Conservation (phyloP, 1,284 basidiomycete species). For the Ceratorhiza oryzae-sativae region DNA sequence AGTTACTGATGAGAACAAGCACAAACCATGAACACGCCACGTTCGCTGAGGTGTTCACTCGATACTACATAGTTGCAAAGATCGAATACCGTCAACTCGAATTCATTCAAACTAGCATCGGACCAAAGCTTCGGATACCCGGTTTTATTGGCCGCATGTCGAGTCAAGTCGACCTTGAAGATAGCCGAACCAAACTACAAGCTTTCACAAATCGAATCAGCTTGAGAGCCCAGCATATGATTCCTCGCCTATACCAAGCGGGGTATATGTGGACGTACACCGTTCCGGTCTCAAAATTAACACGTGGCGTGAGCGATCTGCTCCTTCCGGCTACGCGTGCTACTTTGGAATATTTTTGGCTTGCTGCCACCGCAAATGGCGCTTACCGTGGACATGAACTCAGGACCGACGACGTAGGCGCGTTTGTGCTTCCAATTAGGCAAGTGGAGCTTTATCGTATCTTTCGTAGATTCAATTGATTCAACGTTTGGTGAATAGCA, state of each 20-base stretch:
- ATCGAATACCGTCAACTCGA: background rate
- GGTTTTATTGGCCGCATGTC: background rate
- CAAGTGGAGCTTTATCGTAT: background rate
- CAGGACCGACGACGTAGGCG: background rate
- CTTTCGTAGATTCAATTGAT: background rate
- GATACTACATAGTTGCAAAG: background rate
- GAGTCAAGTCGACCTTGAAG: background rate
- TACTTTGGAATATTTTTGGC: constrained; percentile 12
- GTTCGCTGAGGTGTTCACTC: background rate
- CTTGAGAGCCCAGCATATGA: background rate
- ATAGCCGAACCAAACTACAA: background rate
- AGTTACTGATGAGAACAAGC: background rate
- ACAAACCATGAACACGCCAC: background rate
- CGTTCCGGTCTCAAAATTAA: background rate
- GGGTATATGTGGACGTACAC: background rate
- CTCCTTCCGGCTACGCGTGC: background rate
- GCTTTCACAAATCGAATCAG: background rate
- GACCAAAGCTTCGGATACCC: background rate
- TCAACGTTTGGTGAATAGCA: background rate
- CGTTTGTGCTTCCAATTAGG: background rate
- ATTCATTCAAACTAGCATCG: background rate
- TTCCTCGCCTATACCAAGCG: background rate
- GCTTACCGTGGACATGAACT: too few species aligned
- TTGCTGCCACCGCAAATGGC: background rate
- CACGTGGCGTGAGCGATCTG: background rate